Evolutionary conservation across 1,139 yeast species (phyloP).

Genomic region (Yamadazyma triangularis): DNA sequence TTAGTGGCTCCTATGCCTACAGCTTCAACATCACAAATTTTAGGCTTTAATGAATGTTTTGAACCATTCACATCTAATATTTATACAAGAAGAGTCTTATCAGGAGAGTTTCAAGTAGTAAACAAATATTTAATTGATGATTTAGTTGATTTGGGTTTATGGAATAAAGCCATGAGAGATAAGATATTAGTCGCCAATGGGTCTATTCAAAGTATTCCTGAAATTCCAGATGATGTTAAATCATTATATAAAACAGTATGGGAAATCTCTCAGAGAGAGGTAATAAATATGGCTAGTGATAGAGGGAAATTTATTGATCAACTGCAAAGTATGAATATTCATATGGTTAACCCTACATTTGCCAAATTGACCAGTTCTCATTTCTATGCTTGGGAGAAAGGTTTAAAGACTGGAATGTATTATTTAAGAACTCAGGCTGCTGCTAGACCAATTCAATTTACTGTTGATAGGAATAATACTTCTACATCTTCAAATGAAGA

Average conservation of each 20-base stretch:
- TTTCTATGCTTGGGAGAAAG: slow-evolving; percentile 96
- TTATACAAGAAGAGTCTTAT: slow-evolving; percentile 78
- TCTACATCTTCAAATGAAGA: neutral
- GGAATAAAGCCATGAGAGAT: slow-evolving; percentile 81
- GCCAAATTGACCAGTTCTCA: slow-evolving; percentile 97
- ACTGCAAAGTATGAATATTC: slow-evolving; percentile 86
- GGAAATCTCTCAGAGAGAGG: slow-evolving; percentile 87
- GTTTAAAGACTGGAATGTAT: slow-evolving; percentile 97
- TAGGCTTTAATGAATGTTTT: slow-evolving; percentile 87
- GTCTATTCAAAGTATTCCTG: slow-evolving; percentile 73
- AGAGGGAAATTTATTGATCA: slow-evolving; percentile 93
- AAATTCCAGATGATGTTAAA: slow-evolving; percentile 74
- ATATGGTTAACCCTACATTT: slow-evolving; percentile 82
- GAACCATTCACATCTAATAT: slow-evolving; percentile 90
- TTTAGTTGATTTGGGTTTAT: slow-evolving; percentile 74
- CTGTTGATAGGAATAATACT: slow-evolving; percentile 48
- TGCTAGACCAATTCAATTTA: slow-evolving; percentile 88
- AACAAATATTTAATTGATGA: slow-evolving; percentile 80
- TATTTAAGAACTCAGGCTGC: slow-evolving; percentile 95
- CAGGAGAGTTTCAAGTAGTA: slow-evolving; percentile 88
- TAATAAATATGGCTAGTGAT: slow-evolving; percentile 95
- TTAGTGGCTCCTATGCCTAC: slow-evolving; percentile 94
- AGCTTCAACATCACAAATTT: slow-evolving; percentile 86
- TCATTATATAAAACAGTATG: slow-evolving; percentile 88
- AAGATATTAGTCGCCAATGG: slow-evolving; percentile 78